Base-by-base conservation (phyloP, 495 filamentous ascomycete species). In the Penicillium longicatenatum region DNA sequence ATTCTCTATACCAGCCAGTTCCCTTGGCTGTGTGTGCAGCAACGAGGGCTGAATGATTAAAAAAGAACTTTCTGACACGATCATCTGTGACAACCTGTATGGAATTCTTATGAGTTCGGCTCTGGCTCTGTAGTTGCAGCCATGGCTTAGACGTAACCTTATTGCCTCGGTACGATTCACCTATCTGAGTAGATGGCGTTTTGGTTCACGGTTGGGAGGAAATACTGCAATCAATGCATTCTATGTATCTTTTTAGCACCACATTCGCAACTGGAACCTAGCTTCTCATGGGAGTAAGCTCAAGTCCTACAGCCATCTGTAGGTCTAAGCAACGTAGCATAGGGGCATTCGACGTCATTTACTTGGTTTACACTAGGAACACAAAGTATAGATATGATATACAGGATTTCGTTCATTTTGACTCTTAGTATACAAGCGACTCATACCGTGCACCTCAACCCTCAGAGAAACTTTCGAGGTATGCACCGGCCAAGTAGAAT, bases 11-110 rank as follows among this genome's bases (percentile, higher is more conserved):
- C 67, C 73, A 70, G 66, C 68, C 71, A 61, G 65, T 71, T 62
- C 57, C 69, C 60, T 69, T 68, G 69, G 62, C 69, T 71, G 64
- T 65, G 57, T 63, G 55, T 61, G 64, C 62, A 68, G 64, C 68
- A 67, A 70, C 59, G 64, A 73, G 54, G 72, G 68, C 70, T 76
- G 71, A 78, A 78, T 76, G 73, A 78, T 73, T 61, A 69, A 71
- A 69, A 68, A 73, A 74, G 64, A 69, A 63, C 67, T 66, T 66
- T 66, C 63, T 62, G 60, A 70, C 58, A 65, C 52, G 61, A 65
- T 62, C 57, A 60, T 58, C 50, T 26, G 24, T 29, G 45, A 29
- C 37, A 35, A 26, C 0, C 29, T 55, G 52, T 56, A 57, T 54
- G 9, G n/a, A 54, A 54, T 21, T 46, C n/a, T 37, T 17, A 35